Base-by-base conservation (phyloP, 495 filamentous ascomycete species). In the Penicillium samsonianum region DNA sequence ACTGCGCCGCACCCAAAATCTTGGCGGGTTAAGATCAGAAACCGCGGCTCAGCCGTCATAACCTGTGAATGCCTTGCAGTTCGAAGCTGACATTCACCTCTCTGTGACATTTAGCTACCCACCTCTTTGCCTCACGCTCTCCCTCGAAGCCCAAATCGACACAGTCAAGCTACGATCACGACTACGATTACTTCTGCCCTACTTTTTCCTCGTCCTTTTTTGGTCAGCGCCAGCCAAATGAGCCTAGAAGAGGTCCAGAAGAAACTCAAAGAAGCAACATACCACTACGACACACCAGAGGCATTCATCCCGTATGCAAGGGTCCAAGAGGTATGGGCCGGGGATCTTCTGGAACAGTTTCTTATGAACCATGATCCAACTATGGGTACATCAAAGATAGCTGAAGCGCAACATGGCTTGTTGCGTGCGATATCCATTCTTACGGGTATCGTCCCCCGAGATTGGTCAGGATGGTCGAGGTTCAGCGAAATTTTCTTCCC, bases 401-500 rank as follows among this genome's bases (percentile, higher is more conserved):
- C 19, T 11, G 35, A 7, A 41, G 35, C 22, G 17, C 50, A 35
- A 10, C 12, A 26, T 2, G 16, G 35, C 16, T 11, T 53, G 11
- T 19, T 53, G 11, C 50, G 50, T 9, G 42, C 40, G 35, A 53
- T 53, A 12, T 53, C 50, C 5, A 22, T 53, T 12, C 25, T 53
- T 12, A 17, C 26, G 6, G 23, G 19, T 10, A 41, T 53, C 4
- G 40, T 17, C 14, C 40, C 17, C 3, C 20, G 9, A 20, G 19
- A 40, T 17, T 53, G 50, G 50, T 17, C 35, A 16, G 20, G 35
- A 22, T 53, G 50, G 50, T n/a, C 50, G 17, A 53, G 50, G 14
- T 42, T 53, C 50, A 25, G 26, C 28, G 10, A 53, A 12, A 53
- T 53, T 4, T 53, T 53, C 9, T 41, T 53, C 14, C 33, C n/a